Evolutionary conservation across 208 protist genomes (phyloP), one percentile per base, ranked within the genome.

Genomic region (Strigomonas galati): DNA sequence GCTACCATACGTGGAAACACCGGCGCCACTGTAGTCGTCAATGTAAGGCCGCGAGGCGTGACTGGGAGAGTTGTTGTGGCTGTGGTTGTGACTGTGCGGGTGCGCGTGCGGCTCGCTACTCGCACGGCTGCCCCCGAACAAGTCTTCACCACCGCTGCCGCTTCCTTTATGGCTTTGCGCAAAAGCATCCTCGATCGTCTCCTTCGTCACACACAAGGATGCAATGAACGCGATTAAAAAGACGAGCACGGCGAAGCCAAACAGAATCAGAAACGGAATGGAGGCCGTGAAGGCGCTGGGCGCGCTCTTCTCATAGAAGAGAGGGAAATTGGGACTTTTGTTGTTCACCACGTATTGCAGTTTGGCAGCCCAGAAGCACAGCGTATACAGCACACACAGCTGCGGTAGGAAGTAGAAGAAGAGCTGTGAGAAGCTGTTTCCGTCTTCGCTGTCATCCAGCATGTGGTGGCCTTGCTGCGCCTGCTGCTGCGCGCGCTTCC

Each of bases 291-390:
- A 65, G 17, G 72, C 74, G 32, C 32, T 37, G 10, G 77, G 79
- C 1, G 84, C 79, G 61, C 85, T 62, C 1, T 64, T 9, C 3
- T 21, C 53, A 49, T 26, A 21, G 24, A 10, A 52, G 9, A 69
- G 52, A 17, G 72, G 73, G 26, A 21, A 10, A 23, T 6, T 49
- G 21, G 37, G 32, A 7, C 31, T 37, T 48, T 90, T 87, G 54
- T 74, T 74, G 61, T 85, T 37, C 32, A 37, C 32, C 32, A 37
- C 78, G 26, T 69, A 64, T 37, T 87, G 70, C 49, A 51, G 59
- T 70, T 87, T 86, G 1, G 66, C 57, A 10, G 84, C 79, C 71
- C 77, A 78, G 78, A 92, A 80, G 55, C 74, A 79, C 7, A 69
- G 27, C 65, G 80, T 80, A 57, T 87, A 89, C 15, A 92, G 70